phyloP scores from a whole-genome alignment of 805 yeast species.

The Yarrowia bubula region DNA sequence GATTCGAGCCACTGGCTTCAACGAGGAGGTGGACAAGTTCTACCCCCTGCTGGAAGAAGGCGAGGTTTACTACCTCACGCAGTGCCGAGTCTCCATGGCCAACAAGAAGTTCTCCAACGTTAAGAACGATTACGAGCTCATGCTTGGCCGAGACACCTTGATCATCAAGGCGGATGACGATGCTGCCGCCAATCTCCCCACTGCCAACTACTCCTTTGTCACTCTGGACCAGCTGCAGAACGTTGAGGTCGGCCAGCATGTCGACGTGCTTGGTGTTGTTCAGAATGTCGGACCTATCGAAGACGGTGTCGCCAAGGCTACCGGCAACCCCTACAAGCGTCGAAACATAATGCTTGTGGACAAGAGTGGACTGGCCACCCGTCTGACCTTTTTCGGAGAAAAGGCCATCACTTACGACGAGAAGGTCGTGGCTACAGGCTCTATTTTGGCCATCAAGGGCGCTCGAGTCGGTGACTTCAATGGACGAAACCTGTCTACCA shows the following conservation, averaged over 20 bases:
- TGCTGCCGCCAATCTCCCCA: conserved; percentile 61
- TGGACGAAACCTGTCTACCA: conserved; percentile 78
- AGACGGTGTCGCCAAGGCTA: conserved; percentile 78
- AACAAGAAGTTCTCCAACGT: conserved; percentile 82
- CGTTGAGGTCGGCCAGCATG: conserved; percentile 64
- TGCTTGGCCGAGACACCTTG: conserved; percentile 73
- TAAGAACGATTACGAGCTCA: conserved; percentile 83
- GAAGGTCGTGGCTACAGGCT: conserved; percentile 33
- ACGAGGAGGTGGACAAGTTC: conserved; percentile 77
- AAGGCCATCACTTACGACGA: conserved; percentile 80
- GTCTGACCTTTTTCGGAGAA: conserved; percentile 87
- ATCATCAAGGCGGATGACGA: conserved; percentile 66
- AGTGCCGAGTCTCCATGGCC: conserved; percentile 76
- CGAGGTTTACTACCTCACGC: conserved; percentile 78
- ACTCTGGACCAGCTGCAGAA: conserved; percentile 64
- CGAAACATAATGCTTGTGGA: conserved; percentile 87
- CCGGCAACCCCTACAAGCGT: conserved; percentile 90
- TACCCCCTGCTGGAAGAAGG: conserved; percentile 81
- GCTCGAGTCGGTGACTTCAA: conserved; percentile 84
- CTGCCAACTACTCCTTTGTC: conserved; percentile 71
- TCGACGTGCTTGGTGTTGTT: conserved; percentile 86
- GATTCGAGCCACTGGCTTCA: conserved; percentile 92
- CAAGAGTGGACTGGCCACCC: conserved; percentile 69
- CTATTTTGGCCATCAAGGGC: conserved; percentile 90
- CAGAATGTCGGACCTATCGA: conserved; percentile 71